Evolutionary conservation across 805 yeast species (phyloP).

Genomic region (Candida insectorum): DNA sequence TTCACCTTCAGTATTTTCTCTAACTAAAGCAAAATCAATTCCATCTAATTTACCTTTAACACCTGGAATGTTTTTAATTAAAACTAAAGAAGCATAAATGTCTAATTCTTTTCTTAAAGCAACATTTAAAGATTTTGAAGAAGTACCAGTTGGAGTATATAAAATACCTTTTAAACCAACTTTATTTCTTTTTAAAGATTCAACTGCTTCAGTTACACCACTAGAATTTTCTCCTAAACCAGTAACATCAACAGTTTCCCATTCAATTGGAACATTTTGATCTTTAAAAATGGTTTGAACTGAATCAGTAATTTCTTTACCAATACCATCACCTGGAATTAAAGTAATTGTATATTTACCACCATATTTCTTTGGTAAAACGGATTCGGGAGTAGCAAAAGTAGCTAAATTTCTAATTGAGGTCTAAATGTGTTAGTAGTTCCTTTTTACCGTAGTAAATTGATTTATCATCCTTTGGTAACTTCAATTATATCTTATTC

Average conservation of each 20-base stretch:
- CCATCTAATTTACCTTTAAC: slow-evolving; percentile 85
- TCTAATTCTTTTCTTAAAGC: slow-evolving; percentile 96
- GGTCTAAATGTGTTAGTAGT: slow-evolving; percentile 25
- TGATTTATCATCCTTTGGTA: neutral
- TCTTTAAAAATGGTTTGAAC: slow-evolving; percentile 86
- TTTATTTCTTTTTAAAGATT: slow-evolving; percentile 91
- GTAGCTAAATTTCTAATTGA: slow-evolving; percentile 50
- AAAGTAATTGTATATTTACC: slow-evolving; percentile 92
- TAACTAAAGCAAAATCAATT: slow-evolving; percentile 89
- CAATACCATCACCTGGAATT: slow-evolving; percentile 98
- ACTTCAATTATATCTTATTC: neutral
- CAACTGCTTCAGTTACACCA: slow-evolving; percentile 79
- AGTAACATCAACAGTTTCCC: slow-evolving; percentile 61
- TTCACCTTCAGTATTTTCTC: slow-evolving; percentile 99
- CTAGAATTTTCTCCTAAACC: slow-evolving; percentile 56
- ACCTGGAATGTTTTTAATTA: slow-evolving; percentile 92
- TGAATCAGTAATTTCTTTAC: slow-evolving; percentile 91
- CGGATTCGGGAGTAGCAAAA: slow-evolving; percentile 55
- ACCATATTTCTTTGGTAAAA: slow-evolving; percentile 88
- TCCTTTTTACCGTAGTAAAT: too few species aligned
- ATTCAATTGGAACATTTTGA: slow-evolving; percentile 88
- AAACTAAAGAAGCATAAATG: slow-evolving; percentile 91
- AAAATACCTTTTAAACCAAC: slow-evolving; percentile 96
- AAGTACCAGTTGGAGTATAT: slow-evolving; percentile 78
- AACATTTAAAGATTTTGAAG: slow-evolving; percentile 86